These are phyloP conservation scores for Atalantia buxifolia DNA, from an alignment of 345 rosid species.

Conservation along the genomic window DNA sequence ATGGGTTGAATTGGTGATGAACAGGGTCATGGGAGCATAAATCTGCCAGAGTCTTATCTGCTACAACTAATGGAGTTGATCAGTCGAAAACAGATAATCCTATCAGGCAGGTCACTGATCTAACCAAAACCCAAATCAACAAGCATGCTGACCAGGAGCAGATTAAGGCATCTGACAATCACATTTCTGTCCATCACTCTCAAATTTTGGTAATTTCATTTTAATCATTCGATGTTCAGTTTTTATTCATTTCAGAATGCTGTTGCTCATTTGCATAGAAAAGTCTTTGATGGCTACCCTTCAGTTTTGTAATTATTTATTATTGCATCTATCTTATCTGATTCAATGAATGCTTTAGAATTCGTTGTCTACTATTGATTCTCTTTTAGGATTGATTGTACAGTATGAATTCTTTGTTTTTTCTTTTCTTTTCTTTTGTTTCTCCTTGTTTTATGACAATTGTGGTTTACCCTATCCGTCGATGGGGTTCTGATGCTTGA, in stretches of 20 bases:
- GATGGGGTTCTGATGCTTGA: slow-evolving; percentile 13
- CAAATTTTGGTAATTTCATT: slow-evolving; percentile 30
- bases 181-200: slow-evolving; percentile 4
- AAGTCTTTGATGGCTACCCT: slow-evolving; percentile 11
- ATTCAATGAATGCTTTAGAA: not conserved
- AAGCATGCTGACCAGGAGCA: not conserved
- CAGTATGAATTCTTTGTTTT: no score
- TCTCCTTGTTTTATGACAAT: not conserved
- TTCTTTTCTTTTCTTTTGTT: not conserved
- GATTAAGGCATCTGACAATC: not conserved
- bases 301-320: not conserved
- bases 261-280: not conserved
- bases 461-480: not conserved
- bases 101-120: slow-evolving; percentile 56
- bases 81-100: slow-evolving; percentile 38
- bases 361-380: not conserved
- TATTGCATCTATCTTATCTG: not conserved
- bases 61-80: slow-evolving; percentile 40
- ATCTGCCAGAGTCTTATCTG: slow-evolving; percentile 69
- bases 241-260: not conserved
- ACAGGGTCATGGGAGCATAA: slow-evolving; percentile 52
- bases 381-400: not conserved
- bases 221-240: not conserved
- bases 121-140: slow-evolving; percentile 5
- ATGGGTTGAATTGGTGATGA: slow-evolving; percentile 24